Conservation (phyloP, 2,329 filamentous ascomycete species). For the Metarhizium guizhouense region DNA sequence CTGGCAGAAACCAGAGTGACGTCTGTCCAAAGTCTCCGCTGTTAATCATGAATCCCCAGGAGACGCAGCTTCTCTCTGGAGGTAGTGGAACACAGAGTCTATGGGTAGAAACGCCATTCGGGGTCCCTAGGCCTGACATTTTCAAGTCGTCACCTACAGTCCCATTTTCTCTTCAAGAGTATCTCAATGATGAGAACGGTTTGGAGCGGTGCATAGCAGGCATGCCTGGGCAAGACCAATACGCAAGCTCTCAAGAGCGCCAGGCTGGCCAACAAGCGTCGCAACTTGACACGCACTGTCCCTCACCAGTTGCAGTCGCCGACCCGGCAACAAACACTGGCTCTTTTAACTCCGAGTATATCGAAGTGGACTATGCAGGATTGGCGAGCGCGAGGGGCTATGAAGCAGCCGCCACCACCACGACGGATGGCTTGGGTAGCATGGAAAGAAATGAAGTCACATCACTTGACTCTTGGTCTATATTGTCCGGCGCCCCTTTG, state of each 20-base stretch:
- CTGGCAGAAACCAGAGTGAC: too few species aligned
- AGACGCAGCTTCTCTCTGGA: not conserved
- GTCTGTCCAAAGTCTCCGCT: not conserved
- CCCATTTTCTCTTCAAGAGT: slow-evolving; percentile 1
- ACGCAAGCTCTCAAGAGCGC: not conserved
- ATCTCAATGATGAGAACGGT: slow-evolving; percentile 3
- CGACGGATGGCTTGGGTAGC: not conserved
- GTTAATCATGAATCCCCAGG: not conserved
- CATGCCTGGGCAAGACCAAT: not conserved
- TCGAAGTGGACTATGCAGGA: not conserved
- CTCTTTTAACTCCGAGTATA: not conserved
- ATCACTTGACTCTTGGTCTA: not conserved
- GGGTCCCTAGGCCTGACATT: not conserved
- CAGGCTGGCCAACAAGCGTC: not conserved
- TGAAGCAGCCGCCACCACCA: not conserved
- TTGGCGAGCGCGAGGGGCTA: not conserved
- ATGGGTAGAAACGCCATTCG: not conserved
- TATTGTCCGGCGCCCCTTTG: not conserved
- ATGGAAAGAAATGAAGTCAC: not conserved
- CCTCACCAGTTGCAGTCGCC: not conserved
- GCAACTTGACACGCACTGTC: not conserved
- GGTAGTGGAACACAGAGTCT: not conserved
- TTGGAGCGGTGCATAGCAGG: slow-evolving; percentile 1
- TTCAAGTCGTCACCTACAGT: not conserved
- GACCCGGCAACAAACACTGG: not conserved